Conservation (phyloP, 805 yeast genomes). For the Saccharomycopsis babjevae region DNA sequence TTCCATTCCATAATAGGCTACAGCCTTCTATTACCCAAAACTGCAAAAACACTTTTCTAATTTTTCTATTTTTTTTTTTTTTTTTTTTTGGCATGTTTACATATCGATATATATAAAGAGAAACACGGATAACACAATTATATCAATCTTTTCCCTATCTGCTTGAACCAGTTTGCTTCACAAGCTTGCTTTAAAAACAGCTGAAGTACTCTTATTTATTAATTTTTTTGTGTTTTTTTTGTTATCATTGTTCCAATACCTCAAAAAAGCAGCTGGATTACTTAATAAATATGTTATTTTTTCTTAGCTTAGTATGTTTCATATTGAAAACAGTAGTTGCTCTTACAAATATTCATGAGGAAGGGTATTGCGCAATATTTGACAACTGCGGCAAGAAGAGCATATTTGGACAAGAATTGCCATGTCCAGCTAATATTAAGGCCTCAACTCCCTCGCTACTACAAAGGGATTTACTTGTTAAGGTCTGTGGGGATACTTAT, state of each 20-base stretch:
- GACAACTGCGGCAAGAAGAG: slow-evolving; percentile 71
- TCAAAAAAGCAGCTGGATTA: too few relatives aligned
- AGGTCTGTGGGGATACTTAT: slow-evolving; percentile 70
- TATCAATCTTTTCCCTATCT: too few relatives aligned
- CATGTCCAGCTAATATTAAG: slow-evolving; percentile 53
- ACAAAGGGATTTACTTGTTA: slow-evolving; percentile 35
- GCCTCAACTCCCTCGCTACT: slow-evolving; percentile 31
- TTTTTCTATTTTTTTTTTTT: not conserved
- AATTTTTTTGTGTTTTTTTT: too few relatives aligned
- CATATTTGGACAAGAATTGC: slow-evolving; percentile 68
- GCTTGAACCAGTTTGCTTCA: too few relatives aligned
- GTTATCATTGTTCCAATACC: too few relatives aligned
- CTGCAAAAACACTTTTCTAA: not conserved
- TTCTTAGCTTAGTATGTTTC: not conserved
- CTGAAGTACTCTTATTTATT: too few relatives aligned
- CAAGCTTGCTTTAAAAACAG: too few relatives aligned
- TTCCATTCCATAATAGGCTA: too few relatives aligned
- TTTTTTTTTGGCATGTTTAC: not conserved
- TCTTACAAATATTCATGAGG: slow-evolving; percentile 24
- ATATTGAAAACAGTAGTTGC: not conserved
- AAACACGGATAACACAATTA: not conserved
- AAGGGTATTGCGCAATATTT: slow-evolving; percentile 46
- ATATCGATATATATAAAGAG: not conserved
- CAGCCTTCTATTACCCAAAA: not conserved
- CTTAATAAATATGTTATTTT: not conserved